Evolutionary conservation across 192 early-diverging fungal genomes (phyloP), one percentile per base, ranked within the genome.

Genomic region (Coemansia sp.): DNA sequence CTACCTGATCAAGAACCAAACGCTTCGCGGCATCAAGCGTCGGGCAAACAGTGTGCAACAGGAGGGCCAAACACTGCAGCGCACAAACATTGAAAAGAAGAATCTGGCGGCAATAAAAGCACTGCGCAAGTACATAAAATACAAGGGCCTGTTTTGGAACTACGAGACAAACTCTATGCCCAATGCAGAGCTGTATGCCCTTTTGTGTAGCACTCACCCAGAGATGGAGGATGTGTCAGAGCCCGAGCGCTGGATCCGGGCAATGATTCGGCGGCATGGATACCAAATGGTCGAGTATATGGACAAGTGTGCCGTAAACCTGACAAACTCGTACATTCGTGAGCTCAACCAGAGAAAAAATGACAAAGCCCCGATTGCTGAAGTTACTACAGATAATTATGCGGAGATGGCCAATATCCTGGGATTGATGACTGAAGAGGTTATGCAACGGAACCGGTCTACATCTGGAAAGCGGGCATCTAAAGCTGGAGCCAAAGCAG

Each of bases 51-150:
- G 41, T n/a, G 41, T n/a, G 41, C 41, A 54, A 2, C 19, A 9
- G 15, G 32, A 38, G 25, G 47, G 48, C 19, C 59, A 25, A 7
- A 35, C 19, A 5, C 48, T 35, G 0, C 66, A 45, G 25, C 67
- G 76, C 23, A 79, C 76, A 7, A 79, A 79, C 43, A 66, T 79
- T 58, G 76, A 64, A 43, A 73, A 66, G 55, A 79, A 79, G 25
- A 73, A 73, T 27, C 57, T 73, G 24, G 67, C 76, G 5, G 67
- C 76, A 4, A 67, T 72, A 23, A 73, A 73, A 23, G 63, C 76
- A 5, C 27, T 79, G 24, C 67, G 68, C 60, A 79, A 79, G 49
- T 70, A 66, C 38, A 55, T 45, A 8, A 58, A 54, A 7, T 32
- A 72, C 52, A 64, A 59, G 47, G 56, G 60, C 3, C 22, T 60